These are phyloP conservation scores for Mycotypha africana DNA, from an alignment of 371 early-diverging fungal species.

Conservation along the genomic window DNA sequence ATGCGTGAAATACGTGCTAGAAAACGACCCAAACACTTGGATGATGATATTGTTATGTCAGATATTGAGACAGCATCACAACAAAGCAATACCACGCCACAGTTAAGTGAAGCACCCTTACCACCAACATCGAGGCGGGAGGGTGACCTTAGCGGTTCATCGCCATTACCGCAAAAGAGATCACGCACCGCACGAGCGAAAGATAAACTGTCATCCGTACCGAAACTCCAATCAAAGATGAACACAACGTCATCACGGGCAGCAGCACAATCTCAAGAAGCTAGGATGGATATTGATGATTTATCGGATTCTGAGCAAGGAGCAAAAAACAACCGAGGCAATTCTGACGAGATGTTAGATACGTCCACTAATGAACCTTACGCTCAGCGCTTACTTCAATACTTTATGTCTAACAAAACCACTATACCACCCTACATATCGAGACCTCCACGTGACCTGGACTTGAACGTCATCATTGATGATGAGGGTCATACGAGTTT, in stretches of 20 bases:
- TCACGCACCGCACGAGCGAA: too few relatives aligned
- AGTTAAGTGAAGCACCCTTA: neutral
- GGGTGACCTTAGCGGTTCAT: neutral
- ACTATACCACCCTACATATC: conserved; percentile 49
- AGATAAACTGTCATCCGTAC: too few relatives aligned
- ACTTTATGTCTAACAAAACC: conserved; percentile 55
- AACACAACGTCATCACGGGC: too few relatives aligned
- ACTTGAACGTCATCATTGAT: conserved; percentile 84
- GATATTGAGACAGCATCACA: neutral
- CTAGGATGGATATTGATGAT: too few relatives aligned
- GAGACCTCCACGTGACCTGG: conserved; percentile 53
- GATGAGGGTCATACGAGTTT: conserved; percentile 91
- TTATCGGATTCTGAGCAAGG: conserved; percentile 4
- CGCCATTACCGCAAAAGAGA: neutral
- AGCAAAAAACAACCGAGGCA: neutral
- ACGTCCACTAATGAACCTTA: conserved; percentile 17
- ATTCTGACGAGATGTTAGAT: conserved; percentile 1
- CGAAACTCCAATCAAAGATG: too few relatives aligned
- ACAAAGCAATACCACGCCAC: neutral
- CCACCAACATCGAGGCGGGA: neutral
- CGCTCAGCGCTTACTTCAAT: conserved; percentile 43
- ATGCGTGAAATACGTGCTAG: conserved; percentile 26
- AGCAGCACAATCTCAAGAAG: too few relatives aligned
- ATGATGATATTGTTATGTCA: conserved; percentile 8
- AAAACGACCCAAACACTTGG: conserved; percentile 19